Evolutionary conservation across 257 asterid species (phyloP), one percentile per base, ranked within the genome.

Genomic region (Ilex aquifolium): DNA sequence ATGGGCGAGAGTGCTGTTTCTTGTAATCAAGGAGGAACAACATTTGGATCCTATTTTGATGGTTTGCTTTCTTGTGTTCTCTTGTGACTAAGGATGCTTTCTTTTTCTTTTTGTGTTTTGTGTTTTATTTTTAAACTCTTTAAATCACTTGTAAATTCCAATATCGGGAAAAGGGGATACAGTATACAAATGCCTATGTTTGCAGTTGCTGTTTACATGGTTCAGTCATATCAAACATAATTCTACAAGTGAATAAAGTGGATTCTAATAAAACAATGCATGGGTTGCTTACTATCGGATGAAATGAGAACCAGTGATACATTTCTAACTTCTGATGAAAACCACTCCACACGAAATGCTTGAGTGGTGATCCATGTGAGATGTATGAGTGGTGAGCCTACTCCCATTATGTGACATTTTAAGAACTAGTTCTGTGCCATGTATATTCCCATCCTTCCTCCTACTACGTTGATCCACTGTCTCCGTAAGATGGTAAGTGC

Each of bases 1-100:
- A 64, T 91, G 98, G 98, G 85, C 85, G 46, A 82, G 98, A 64
- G 88, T 84, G 75, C 79, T 85, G 64, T 91, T 91, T 72, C 88
- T 91, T 64, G 76, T 78, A 44, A 74, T 67, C 42, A 72, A 67
- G 71, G 80, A 64, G 55, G 77, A 72, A 65, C 78, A 79, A 30
- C 79, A 74, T 69, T 65, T 86, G 51, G 75, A 67, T 72, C 81
- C 84, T 66, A 66, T 85, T 61, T 74, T 77, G 52, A 67, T 76
- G 95, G 95, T 84, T 72, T 17, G 62, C 61, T 61, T 62, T 54
- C 58, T 53, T 52, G 58, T 30, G 50, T 42, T 40, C 48, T 58
- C 57, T 53, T 7, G 52, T 46, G 3, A 46, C 13, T 46, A 46
- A 10, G 52, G 52, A 36, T 36, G 42, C 42, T 36, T 36, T 36